A percentile compares a stretch with the other conserved stretches of the same genome.
phyloP scores from a whole-genome alignment of 2,329 filamentous ascomycete genomes.

The Helicocarpus griseus region DNA sequence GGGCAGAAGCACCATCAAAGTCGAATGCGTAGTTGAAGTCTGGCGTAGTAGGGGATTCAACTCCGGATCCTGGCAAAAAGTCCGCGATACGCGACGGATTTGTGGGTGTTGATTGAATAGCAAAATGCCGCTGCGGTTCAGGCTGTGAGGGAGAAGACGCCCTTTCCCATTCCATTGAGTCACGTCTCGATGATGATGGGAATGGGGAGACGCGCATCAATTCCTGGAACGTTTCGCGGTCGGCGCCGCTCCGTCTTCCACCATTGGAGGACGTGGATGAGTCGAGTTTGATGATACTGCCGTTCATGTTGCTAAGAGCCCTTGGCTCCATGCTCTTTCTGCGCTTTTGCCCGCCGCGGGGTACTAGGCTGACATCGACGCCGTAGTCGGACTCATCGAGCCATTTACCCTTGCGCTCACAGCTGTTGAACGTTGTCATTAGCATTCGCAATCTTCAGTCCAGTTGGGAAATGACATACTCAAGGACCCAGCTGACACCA shows the following conservation, averaged over 20 bases:
- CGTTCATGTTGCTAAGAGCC: conserved; percentile 59
- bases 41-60: neutral
- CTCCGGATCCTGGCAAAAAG: neutral
- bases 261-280: conserved; percentile 19
- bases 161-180: conserved; percentile 3
- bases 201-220: conserved; percentile 27
- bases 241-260: conserved; percentile 21
- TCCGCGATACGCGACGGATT: neutral
- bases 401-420: conserved; percentile 67
- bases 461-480: conserved; percentile 48
- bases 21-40: conserved; percentile 18
- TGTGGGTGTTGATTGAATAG: neutral
- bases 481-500: conserved; percentile 78
- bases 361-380: conserved; percentile 57
- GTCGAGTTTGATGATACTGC: conserved; percentile 43
- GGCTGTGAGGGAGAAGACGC: neutral
- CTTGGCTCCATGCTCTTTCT: conserved; percentile 76
- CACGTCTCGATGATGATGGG: conserved; percentile 12
- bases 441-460: conserved; percentile 10
- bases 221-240: conserved; percentile 22
- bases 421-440: conserved; percentile 39
- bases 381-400: conserved; percentile 61
- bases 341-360: conserved; percentile 60
- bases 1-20: conserved; percentile 29
- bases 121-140: neutral